These are phyloP conservation scores for Urochloa ruziziensis DNA, from an alignment of 176 grass and related monocot species.

Conservation along the genomic window DNA sequence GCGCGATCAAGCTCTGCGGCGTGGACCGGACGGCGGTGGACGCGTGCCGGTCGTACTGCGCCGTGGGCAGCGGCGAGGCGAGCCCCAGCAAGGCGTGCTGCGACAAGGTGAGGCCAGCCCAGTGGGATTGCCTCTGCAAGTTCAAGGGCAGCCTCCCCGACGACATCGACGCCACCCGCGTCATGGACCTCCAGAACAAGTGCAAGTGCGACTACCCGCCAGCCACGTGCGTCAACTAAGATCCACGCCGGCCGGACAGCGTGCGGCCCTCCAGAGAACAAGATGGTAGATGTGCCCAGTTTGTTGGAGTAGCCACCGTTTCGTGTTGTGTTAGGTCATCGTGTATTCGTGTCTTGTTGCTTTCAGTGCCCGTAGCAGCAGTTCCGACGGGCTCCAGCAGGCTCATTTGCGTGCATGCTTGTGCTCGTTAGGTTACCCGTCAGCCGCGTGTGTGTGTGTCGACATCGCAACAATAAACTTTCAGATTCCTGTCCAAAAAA, in stretches of 20 bases:
- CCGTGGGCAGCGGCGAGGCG: neutral
- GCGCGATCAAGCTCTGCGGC: conserved; percentile 20
- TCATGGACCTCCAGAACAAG: conserved; percentile 51
- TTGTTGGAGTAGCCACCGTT: neutral
- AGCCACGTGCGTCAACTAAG: neutral
- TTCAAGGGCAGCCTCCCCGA: neutral
- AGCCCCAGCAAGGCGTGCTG: conserved; percentile 15
- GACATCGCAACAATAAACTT: conserved; percentile 10
- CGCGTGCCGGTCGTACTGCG: conserved; percentile 37
- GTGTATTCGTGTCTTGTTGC: neutral
- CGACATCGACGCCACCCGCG: conserved; percentile 30
- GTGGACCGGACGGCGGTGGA: conserved; percentile 23
- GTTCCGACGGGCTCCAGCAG: neutral
- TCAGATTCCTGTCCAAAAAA: neutral
- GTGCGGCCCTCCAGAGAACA: neutral
- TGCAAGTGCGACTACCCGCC: conserved; percentile 35
- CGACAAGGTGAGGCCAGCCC: neutral
- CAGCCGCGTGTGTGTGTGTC: neutral
- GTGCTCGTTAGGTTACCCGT: neutral
- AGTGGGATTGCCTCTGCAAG: conserved; percentile 32
- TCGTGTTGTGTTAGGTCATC: neutral
- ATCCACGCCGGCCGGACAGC: too few relatives aligned
- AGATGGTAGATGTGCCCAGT: neutral
- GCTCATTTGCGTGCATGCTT: neutral
- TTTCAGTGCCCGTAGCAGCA: neutral